Percentiles rank a stretch among this genome's conserved stretches.
phyloP scores from a whole-genome alignment of 140 eudicot genomes.

The Artemisia princeps region DNA sequence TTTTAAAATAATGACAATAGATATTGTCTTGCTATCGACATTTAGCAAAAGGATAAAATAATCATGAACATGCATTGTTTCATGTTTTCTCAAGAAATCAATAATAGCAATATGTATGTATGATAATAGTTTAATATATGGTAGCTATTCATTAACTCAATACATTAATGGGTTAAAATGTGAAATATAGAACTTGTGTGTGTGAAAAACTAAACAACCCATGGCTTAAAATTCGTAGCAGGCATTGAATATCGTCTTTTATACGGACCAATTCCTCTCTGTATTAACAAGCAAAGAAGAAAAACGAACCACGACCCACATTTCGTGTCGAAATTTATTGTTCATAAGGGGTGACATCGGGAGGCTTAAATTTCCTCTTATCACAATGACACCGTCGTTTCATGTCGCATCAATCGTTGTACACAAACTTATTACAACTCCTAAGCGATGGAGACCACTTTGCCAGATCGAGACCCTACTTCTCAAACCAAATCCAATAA shows the following conservation, averaged over 20 bases:
- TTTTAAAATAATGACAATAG: too few relatives aligned
- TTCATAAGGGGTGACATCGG: slow-evolving; percentile 17
- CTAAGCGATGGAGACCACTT: slow-evolving; percentile 1
- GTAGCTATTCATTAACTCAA: too few relatives aligned
- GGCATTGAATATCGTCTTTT: slow-evolving; percentile 16
- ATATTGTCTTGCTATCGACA: too few relatives aligned
- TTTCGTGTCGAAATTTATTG: slow-evolving; percentile 16
- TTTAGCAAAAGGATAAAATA: too few relatives aligned
- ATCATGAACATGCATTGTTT: too few relatives aligned
- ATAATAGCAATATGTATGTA: too few relatives aligned
- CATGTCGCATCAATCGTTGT: slow-evolving; percentile 16
- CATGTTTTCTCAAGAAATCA: too few relatives aligned
- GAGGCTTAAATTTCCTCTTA: slow-evolving; percentile 24
- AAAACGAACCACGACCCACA: slow-evolving; percentile 27
- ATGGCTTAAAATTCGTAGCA: background rate
- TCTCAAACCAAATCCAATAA: slow-evolving; percentile 20
- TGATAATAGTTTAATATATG: too few relatives aligned
- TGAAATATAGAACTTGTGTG: background rate
- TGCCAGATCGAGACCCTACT: slow-evolving; percentile 9
- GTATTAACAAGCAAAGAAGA: slow-evolving; percentile 22
- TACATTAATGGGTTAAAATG: background rate
- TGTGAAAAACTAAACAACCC: background rate
- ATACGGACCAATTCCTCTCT: background rate
- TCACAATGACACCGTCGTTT: background rate
- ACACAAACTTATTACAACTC: slow-evolving; percentile 16